A percentile compares a stretch with the other conserved stretches of the same genome.
Evolutionary conservation across 345 rosid genomes (phyloP).

Genomic region (Eucalyptus curtisii): DNA sequence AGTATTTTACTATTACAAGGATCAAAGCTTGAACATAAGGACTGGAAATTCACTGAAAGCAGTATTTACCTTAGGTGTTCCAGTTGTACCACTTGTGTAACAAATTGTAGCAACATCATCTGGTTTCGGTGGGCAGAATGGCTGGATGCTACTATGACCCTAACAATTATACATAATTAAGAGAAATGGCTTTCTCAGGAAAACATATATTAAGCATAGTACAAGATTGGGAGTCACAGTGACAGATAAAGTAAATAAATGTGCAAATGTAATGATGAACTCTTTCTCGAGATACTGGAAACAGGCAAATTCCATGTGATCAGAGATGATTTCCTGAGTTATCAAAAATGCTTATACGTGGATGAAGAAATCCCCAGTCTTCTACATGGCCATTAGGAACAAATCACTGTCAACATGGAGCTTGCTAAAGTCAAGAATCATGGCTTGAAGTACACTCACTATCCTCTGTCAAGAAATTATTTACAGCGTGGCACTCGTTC

Average conservation of each 20-base stretch:
- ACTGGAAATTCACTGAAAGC: not conserved
- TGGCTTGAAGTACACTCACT: not conserved
- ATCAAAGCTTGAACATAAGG: not conserved
- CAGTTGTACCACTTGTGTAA: constrained; percentile 98
- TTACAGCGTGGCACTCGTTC: not conserved
- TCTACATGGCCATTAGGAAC: not conserved
- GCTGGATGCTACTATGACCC: constrained; percentile 54
- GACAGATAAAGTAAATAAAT: not conserved
- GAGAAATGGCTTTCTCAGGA: not conserved
- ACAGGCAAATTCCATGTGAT: not conserved
- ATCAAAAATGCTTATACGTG: not conserved
- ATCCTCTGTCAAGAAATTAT: not conserved
- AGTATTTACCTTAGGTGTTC: constrained; percentile 80
- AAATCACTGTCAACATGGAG: not conserved
- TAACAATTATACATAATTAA: constrained; percentile 3
- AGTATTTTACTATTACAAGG: not conserved
- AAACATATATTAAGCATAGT: not conserved
- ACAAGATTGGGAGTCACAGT: not conserved
- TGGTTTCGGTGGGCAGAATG: constrained; percentile 50
- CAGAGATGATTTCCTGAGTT: not conserved
- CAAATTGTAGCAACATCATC: constrained; percentile 71
- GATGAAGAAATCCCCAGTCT: not conserved
- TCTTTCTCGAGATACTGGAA: not conserved
- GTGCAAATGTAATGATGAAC: not conserved
- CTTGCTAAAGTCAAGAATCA: not conserved